Evolutionary conservation across 2,329 filamentous ascomycete genomes (phyloP).

Genomic region (Neonectria punicea): DNA sequence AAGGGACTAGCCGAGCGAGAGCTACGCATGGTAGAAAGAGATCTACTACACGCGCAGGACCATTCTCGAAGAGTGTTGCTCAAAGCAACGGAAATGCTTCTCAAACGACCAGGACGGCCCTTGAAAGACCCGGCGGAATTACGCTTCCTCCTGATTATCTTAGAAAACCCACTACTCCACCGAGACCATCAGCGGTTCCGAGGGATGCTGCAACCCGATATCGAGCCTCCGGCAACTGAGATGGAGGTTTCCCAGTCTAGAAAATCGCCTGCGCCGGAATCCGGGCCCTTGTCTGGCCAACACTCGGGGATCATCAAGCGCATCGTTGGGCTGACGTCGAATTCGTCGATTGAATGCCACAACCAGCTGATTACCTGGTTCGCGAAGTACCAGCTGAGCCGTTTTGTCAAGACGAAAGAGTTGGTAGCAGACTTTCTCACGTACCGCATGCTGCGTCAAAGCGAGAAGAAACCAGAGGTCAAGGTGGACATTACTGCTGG

Average conservation of each 20-base stretch:
- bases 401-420: slow-evolving; percentile 80
- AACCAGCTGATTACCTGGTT: slow-evolving; percentile 83
- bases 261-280: slow-evolving; percentile 41
- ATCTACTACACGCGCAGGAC: slow-evolving; percentile 67
- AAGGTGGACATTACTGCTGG: slow-evolving; percentile 71
- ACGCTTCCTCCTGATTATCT: slow-evolving; percentile 80
- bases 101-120: slow-evolving; percentile 81
- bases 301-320: slow-evolving; percentile 89
- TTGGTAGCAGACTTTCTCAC: slow-evolving; percentile 82
- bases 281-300: slow-evolving; percentile 66
- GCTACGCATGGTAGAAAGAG: slow-evolving; percentile 58
- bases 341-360: slow-evolving; percentile 79
- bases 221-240: slow-evolving; percentile 6
- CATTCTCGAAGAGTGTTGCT: slow-evolving; percentile 77
- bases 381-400: slow-evolving; percentile 71
- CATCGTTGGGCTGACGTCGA: slow-evolving; percentile 81
- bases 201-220: slow-evolving; percentile 52
- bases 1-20: slow-evolving; percentile 49
- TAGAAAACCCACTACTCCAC: slow-evolving; percentile 82
- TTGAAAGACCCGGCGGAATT: slow-evolving; percentile 75
- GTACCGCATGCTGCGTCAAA: slow-evolving; percentile 78
- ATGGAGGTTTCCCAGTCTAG: slow-evolving; percentile 32
- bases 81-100: slow-evolving; percentile 80
- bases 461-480: slow-evolving; percentile 71
- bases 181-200: slow-evolving; percentile 52